Conservation (phyloP, 371 early-diverging fungal species). For the Mortierella sp. region DNA sequence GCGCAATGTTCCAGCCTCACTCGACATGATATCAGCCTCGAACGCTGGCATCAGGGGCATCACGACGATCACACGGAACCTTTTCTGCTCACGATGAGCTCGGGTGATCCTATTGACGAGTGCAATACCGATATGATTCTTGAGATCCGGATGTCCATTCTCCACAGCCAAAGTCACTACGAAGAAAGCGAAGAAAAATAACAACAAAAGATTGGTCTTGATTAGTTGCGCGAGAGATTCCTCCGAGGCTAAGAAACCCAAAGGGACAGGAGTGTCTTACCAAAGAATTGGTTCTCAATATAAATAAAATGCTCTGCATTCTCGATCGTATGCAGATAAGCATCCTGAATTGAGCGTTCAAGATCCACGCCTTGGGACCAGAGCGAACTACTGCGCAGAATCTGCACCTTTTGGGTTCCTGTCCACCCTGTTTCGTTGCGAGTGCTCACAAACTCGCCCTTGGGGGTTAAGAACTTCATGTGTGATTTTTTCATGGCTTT, state of each 20-base stretch:
- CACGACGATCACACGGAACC: slow-evolving; percentile 88
- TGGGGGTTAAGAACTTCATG: slow-evolving; percentile 76
- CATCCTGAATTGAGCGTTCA: slow-evolving; percentile 83
- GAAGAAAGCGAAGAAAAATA: slow-evolving; percentile 1
- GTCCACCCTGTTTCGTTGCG: slow-evolving; percentile 69
- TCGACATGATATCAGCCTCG: slow-evolving; percentile 81
- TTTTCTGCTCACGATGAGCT: slow-evolving; percentile 75
- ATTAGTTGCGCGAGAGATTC: not conserved
- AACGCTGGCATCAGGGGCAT: slow-evolving; percentile 96
- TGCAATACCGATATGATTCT: slow-evolving; percentile 82
- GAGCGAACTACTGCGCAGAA: slow-evolving; percentile 69
- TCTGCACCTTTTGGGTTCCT: slow-evolving; percentile 70
- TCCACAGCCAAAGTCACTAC: slow-evolving; percentile 73
- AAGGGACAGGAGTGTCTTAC: slow-evolving; percentile 51
- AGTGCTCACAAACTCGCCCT: slow-evolving; percentile 75
- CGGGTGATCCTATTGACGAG: slow-evolving; percentile 83
- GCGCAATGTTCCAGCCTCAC: slow-evolving; percentile 81
- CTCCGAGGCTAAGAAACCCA: not conserved
- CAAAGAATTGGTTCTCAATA: slow-evolving; percentile 96
- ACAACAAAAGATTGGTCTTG: not conserved
- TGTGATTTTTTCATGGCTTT: slow-evolving; percentile 66
- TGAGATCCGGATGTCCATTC: slow-evolving; percentile 70
- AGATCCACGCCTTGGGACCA: slow-evolving; percentile 72
- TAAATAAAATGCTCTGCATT: slow-evolving; percentile 85
- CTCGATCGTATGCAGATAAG: slow-evolving; percentile 79